A percentile compares a stretch with the other conserved stretches of the same genome.
These are phyloP conservation scores for Acrodontium crateriforme DNA, from an alignment of 2,329 filamentous ascomycete genomes.

Conservation along the genomic window DNA sequence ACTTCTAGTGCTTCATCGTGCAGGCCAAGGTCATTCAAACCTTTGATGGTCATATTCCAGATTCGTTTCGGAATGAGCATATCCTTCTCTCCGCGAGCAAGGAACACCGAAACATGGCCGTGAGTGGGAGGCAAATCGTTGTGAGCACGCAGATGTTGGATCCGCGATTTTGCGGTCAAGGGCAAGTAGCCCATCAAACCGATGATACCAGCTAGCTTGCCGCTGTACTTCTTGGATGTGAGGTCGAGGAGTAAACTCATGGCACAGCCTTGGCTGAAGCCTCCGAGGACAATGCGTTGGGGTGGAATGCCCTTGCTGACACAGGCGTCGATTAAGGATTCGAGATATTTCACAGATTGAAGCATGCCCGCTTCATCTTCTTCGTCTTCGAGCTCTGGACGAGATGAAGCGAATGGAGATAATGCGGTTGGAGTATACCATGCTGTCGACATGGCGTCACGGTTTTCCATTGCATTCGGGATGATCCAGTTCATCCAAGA, in stretches of 20 bases:
- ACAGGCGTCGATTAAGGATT: slow-evolving; percentile 28
- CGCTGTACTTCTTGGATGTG: slow-evolving; percentile 25
- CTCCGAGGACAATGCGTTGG: slow-evolving; percentile 32
- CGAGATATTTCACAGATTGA: slow-evolving; percentile 27
- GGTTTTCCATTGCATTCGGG: slow-evolving; percentile 35
- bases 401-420: slow-evolving; percentile 18
- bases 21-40: slow-evolving; percentile 26
- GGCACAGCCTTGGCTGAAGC: slow-evolving; percentile 36
- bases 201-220: slow-evolving; percentile 28
- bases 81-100: slow-evolving; percentile 35
- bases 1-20: slow-evolving; percentile 25
- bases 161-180: slow-evolving; percentile 11
- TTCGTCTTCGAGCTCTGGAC: slow-evolving; percentile 30
- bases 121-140: slow-evolving; percentile 22
- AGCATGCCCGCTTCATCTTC: slow-evolving; percentile 35
- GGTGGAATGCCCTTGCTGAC: slow-evolving; percentile 27
- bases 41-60: slow-evolving; percentile 29
- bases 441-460: slow-evolving; percentile 31
- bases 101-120: slow-evolving; percentile 29
- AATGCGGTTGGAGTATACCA: slow-evolving; percentile 21
- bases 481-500: slow-evolving; percentile 37
- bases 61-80: slow-evolving; percentile 33
- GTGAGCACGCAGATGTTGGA: slow-evolving; percentile 26
- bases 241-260: slow-evolving; percentile 31
- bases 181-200: slow-evolving; percentile 37